Evolutionary conservation across 495 filamentous ascomycete genomes (phyloP).

Genomic region (Penicillium turbatum): DNA sequence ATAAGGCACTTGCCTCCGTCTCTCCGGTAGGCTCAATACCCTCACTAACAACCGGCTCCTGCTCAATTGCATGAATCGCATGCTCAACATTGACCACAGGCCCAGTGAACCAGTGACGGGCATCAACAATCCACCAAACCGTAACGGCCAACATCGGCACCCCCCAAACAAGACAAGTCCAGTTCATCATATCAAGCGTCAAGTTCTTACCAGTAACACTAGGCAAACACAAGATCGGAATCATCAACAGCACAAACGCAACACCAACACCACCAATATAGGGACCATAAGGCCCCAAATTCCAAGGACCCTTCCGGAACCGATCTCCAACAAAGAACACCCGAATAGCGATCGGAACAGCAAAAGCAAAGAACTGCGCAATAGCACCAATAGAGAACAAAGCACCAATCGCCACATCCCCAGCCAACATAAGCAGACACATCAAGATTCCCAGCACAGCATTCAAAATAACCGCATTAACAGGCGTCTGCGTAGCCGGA

Average conservation of each 20-base stretch:
- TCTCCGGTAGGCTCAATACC: constrained; percentile 20
- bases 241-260: constrained; percentile 64
- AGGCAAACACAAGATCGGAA: constrained; percentile 71
- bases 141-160: constrained; percentile 57
- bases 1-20: constrained; percentile 41
- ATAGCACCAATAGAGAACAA: constrained; percentile 76
- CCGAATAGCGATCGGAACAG: constrained; percentile 68
- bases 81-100: constrained; percentile 58
- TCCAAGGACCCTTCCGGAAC: constrained; percentile 71
- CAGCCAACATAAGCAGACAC: constrained; percentile 66
- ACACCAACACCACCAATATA: constrained; percentile 59
- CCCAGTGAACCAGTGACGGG: constrained; percentile 72
- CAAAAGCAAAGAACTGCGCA: constrained; percentile 70
- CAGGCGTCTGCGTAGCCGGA: constrained; percentile 60
- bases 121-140: constrained; percentile 69
- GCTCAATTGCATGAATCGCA: constrained; percentile 27
- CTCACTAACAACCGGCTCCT: constrained; percentile 19
- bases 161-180: constrained; percentile 75
- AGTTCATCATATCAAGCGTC: constrained; percentile 62
- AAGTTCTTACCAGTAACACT: constrained; percentile 54
- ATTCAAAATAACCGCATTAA: constrained; percentile 78
- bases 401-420: constrained; percentile 61
- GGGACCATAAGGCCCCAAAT: constrained; percentile 59
- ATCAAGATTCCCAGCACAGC: constrained; percentile 58
- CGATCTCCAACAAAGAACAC: constrained; percentile 68